phyloP scores from a whole-genome alignment of 1,139 yeast species.

The Geotrichum klebahnii region DNA sequence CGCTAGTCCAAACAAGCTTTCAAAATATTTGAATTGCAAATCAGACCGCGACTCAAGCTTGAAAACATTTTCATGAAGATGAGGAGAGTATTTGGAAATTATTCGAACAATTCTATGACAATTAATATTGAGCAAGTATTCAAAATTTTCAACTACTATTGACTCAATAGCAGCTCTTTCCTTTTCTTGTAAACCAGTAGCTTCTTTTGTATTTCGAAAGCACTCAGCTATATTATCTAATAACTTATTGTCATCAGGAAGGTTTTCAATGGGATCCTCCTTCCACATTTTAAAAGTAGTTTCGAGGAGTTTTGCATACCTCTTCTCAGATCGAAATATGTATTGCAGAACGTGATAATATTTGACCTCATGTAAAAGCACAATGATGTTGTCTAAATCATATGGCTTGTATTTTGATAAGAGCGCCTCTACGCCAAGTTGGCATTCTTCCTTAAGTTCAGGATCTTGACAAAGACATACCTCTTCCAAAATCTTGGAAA shows the following conservation, averaged over 20 bases:
- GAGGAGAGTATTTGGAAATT: slow-evolving; percentile 27
- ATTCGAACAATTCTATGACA: slow-evolving; percentile 26
- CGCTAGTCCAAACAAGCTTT: slow-evolving; percentile 26
- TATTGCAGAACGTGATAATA: slow-evolving; percentile 57
- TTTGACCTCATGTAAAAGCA: slow-evolving; percentile 51
- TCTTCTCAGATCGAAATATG: slow-evolving; percentile 53
- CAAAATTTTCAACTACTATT: slow-evolving; percentile 27
- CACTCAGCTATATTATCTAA: slow-evolving; percentile 35
- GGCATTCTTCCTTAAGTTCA: slow-evolving; percentile 55
- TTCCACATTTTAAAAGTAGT: slow-evolving; percentile 39
- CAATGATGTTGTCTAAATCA: slow-evolving; percentile 46
- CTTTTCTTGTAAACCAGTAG: slow-evolving; percentile 22
- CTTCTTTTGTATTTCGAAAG: slow-evolving; percentile 24
- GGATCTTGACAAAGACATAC: slow-evolving; percentile 48
- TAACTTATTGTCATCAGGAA: slow-evolving; percentile 25
- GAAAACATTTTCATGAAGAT: slow-evolving; percentile 31
- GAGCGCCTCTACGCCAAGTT: slow-evolving; percentile 65
- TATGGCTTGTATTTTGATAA: slow-evolving; percentile 59
- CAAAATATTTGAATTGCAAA: slow-evolving; percentile 29
- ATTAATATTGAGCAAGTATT: slow-evolving; percentile 24
- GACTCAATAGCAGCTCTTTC: slow-evolving; percentile 27
- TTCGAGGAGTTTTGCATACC: slow-evolving; percentile 49
- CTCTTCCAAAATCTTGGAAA: slow-evolving; percentile 48
- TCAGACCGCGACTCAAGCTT: slow-evolving; percentile 24
- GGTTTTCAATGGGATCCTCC: slow-evolving; percentile 22